Evolutionary conservation across 176 grass and related monocot genomes (phyloP), one percentile per base, ranked within the genome.

Genomic region (Avena eriantha): DNA sequence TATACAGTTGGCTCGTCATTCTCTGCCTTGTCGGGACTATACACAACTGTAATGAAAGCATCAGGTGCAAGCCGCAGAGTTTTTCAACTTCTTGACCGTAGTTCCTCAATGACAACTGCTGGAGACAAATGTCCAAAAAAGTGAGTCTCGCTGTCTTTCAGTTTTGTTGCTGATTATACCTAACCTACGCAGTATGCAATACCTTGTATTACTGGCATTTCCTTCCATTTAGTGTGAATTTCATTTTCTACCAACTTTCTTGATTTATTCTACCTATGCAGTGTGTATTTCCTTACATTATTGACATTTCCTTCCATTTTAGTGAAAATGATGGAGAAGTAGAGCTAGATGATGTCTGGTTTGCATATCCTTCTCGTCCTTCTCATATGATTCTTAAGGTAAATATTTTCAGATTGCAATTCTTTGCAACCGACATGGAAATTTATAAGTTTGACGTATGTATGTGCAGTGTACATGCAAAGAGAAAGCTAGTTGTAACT

Each of bases 361-460:
- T 99, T 73, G 76, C 97, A 77, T 99, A 99, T 96, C 97, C 97
- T 84, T 99, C 97, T 83, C 94, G 94, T 23, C 92, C 97, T 88
- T 68, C 94, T 88, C 92, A 99, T 86, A 99, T 96, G 97, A 91
- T 99, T 88, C 94, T 99, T 81, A 93, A 99, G 92, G 97, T 96
- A 94, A 51, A 46, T 66, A 36, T 73, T 90, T 67, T 60, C 22
- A 83, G 56, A 65, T 22, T 73, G 10, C 53, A 16, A 77, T 82
- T 39, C 57, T 80, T 49, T 45, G 61, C 43, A 81, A 53, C 5
- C 13, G 4, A 73, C 56, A 16, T 77, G 29, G 3, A 1, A 12
- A 77, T 77, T 84, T 88, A 56, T 11, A 31, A 81, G 26, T 80
- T 84, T 76, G 63, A 54, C 18, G 36, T 61, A 53, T 80, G 50